Base-by-base conservation (phyloP, 208 protist species). In the Leishmania mexicana region DNA sequence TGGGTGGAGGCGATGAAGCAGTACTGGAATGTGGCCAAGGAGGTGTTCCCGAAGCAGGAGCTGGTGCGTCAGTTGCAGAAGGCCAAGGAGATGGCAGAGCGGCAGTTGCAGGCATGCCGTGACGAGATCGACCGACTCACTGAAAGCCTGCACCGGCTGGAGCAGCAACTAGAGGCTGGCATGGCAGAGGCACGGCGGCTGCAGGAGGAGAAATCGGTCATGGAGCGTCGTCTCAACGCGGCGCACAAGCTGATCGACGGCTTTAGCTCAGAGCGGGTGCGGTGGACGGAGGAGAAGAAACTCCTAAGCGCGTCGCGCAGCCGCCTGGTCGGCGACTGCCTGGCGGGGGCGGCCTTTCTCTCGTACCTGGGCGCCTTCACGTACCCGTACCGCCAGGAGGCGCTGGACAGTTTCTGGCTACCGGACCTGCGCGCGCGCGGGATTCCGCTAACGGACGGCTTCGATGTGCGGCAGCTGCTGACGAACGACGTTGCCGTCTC, bases 301-400 rank as follows among this genome's bases (percentile, higher is more conserved):
- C 87, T 94, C 31, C 92, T 99, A 17, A 85, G 90, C 35, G 92
- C 95, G 78, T 91, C 89, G 65, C 88, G 96, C 45, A 89, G 94
- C 75, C 89, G 93, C 13, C 91, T 99, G 40, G 90, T 99, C 57
- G 99, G 99, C 57, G 99, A 99, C 89, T 99, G 98, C 85, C 92
- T 99, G n/a, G 88, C 99, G 15, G 95, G 96, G 3, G 92, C 98
- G 3, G 95, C 97, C 10, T 99, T 99, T 84, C 85, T 99, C 28
- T 99, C 96, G 15, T 99, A 99, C 92, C 87, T 98, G 42, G 99
- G 99, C 42, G 97, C 98, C 38, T 99, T 99, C 85, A 99, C 97
- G 15, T 99, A 98, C 75, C 96, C 99, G 28, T 99, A 99, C 92
- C 94, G 99, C 28, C 84, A 96, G 53, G 89, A 97, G 81, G 96